Conservation (phyloP, 164 flowering plant species). For the Vitis amurensis region DNA sequence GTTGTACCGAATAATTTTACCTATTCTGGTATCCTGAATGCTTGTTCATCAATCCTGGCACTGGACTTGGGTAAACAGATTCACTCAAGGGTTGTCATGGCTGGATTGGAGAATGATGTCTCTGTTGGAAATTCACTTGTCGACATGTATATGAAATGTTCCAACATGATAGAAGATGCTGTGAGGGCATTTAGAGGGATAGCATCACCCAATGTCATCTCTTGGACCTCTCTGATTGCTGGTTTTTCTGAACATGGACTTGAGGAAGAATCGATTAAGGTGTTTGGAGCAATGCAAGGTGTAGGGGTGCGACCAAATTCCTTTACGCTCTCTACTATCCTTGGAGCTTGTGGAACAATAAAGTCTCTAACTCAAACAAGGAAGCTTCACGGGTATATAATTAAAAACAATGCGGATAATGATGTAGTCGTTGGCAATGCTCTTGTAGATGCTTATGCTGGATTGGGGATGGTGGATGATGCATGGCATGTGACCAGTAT, state of each 20-base stretch:
- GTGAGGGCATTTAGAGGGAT: slow-evolving; percentile 36
- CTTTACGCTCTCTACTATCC: slow-evolving; percentile 41
- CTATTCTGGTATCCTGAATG: slow-evolving; percentile 42
- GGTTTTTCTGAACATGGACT: slow-evolving; percentile 47
- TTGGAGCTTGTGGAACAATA: slow-evolving; percentile 30
- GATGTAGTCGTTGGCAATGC: slow-evolving; percentile 45
- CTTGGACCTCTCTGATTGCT: slow-evolving; percentile 61
- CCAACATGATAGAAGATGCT: slow-evolving; percentile 29
- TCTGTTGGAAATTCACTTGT: slow-evolving; percentile 58
- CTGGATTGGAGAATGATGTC: slow-evolving; percentile 45
- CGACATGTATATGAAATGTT: slow-evolving; percentile 57
- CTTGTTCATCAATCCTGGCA: slow-evolving; percentile 31
- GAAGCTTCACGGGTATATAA: slow-evolving; percentile 40
- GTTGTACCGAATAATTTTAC: slow-evolving; percentile 44
- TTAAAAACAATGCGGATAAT: slow-evolving; percentile 29
- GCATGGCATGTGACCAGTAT: slow-evolving; percentile 33
- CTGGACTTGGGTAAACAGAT: slow-evolving; percentile 47
- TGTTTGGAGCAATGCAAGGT: slow-evolving; percentile 37
- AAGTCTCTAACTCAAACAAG: slow-evolving; percentile 26
- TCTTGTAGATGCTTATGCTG: slow-evolving; percentile 53
- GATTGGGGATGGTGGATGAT: slow-evolving; percentile 35
- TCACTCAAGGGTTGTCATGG: slow-evolving; percentile 42
- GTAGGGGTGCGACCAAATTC: slow-evolving; percentile 49
- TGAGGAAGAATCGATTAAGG: slow-evolving; percentile 31
- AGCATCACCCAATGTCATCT: slow-evolving; percentile 46